Percentiles rank a stretch among this genome's conserved stretches.
phyloP scores from a whole-genome alignment of 1,139 yeast genomes.

The Pichia norvegensis region DNA sequence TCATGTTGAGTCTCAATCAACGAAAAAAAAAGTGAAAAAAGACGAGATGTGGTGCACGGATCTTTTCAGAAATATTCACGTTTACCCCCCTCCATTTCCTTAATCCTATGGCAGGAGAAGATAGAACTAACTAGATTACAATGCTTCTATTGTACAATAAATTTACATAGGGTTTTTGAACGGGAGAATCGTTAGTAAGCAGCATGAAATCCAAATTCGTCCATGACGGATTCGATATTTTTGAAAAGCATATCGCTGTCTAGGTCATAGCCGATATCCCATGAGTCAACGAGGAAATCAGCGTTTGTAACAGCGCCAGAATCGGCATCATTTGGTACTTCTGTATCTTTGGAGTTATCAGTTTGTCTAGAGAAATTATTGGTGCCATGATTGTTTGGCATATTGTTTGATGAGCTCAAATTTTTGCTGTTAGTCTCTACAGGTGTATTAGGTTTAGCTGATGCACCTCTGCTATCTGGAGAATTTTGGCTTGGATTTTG shows the following conservation, averaged over 20 bases:
- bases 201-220: constrained; percentile 83
- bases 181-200: constrained; percentile 8
- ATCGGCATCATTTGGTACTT: neutral
- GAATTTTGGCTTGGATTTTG: constrained; percentile 3
- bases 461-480: neutral
- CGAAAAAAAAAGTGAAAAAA: constrained; percentile 6
- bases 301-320: neutral
- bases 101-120: too few species aligned
- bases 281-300: constrained; percentile 21
- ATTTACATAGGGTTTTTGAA: neutral
- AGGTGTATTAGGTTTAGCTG: neutral
- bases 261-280: constrained; percentile 36
- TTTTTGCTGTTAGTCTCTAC: neutral
- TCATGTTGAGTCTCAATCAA: neutral
- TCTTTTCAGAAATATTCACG: neutral
- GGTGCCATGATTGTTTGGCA: neutral
- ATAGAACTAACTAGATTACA: too few species aligned
- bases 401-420: neutral
- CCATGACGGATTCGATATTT: constrained; percentile 88
- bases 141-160: neutral
- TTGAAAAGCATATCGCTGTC: constrained; percentile 75
- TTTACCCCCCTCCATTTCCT: too few species aligned
- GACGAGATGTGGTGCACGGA: constrained; percentile 1
- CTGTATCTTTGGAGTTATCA: neutral
- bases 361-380: neutral